Base-by-base conservation (phyloP, 345 rosid species). In the Ceriops tagal region DNA sequence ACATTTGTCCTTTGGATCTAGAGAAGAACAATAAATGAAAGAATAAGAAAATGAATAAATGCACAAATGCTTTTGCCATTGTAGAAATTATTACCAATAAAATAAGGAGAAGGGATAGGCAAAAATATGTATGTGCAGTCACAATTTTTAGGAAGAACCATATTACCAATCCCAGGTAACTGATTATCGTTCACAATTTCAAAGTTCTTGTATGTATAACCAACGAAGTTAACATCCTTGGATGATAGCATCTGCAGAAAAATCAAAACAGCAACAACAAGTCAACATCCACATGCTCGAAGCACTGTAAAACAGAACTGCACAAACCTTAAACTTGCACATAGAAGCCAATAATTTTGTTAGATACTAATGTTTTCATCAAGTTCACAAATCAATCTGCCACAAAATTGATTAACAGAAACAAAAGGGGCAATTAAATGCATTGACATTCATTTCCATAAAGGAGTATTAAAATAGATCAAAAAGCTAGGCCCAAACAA, bases 201-300 rank as follows among this genome's bases (percentile, higher is more conserved):
- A 31, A 72, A 72, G 67, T 77, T 77, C 77, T 77, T 77, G 71
- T 77, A 77, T 37, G 80, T 77, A 37, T 77, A 77, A 24, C 80
- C 80, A 31, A 77, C 80, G 31, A 77, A 77, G 47, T 77, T 77
- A 43, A 77, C 61, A 64, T 77, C 80, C 70, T 77, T 77, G 46
- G 77, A 76, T 13, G 75, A 55, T 9, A 72, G 58, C 73, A 68
- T 71, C 77, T 75, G 75, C 58, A 69, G 8, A 66, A 64, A 15
- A 35, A 43, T 61, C 68, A 72, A 58, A 58, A 61, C 34, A 27
- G n/a, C 57, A 75, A 58, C 7, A 27, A 30, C 32, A 32, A 52
- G 24, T 52, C 9, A 56, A 30, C 37, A 35, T 35, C 6, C 1
- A 60, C 8, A 53, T 8, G 6, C 70, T 34, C 31, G 26, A 66